A percentile compares a stretch with the other conserved stretches of the same genome.
These are phyloP conservation scores for Amphicarpaea edgeworthii DNA, from an alignment of 306 rosid genomes.

Conservation along the genomic window DNA sequence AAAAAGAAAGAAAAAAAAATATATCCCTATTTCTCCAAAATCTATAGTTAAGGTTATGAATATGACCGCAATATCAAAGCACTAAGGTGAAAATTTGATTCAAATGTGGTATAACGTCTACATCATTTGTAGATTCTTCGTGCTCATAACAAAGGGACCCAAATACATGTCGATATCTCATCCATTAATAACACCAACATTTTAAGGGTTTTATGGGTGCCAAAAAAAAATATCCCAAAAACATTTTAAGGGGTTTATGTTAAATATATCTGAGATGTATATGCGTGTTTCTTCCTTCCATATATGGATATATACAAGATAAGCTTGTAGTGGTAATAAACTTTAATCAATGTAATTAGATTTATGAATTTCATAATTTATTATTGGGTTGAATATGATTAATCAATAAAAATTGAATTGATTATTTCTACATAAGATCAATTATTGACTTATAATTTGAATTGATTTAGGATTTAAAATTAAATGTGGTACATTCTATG, in stretches of 20 bases:
- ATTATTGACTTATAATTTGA: no score
- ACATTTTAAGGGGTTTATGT: neutral
- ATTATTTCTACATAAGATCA: no score
- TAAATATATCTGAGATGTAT: neutral
- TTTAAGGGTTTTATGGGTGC: neutral
- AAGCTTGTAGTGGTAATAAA: no score
- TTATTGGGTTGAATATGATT: no score
- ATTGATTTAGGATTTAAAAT: no score
- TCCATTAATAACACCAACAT: conserved; percentile 6
- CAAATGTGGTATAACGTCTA: conserved; percentile 37
- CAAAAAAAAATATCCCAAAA: neutral
- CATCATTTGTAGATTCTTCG: conserved; percentile 22
- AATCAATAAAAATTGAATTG: no score
- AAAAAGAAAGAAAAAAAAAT: neutral
- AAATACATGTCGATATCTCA: neutral
- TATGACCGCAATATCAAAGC: conserved; percentile 32
- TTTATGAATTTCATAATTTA: neutral
- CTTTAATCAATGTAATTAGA: neutral
- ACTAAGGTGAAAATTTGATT: conserved; percentile 24
- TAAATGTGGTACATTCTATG: no score
- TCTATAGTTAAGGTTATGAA: conserved; percentile 6
- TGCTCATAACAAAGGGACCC: conserved; percentile 9
- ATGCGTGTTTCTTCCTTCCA: neutral
- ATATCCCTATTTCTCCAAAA: conserved; percentile 18
- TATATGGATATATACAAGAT: neutral